These are phyloP conservation scores for Aspergillus quadricinctus DNA, from an alignment of 2,329 filamentous ascomycete genomes.

Conservation along the genomic window DNA sequence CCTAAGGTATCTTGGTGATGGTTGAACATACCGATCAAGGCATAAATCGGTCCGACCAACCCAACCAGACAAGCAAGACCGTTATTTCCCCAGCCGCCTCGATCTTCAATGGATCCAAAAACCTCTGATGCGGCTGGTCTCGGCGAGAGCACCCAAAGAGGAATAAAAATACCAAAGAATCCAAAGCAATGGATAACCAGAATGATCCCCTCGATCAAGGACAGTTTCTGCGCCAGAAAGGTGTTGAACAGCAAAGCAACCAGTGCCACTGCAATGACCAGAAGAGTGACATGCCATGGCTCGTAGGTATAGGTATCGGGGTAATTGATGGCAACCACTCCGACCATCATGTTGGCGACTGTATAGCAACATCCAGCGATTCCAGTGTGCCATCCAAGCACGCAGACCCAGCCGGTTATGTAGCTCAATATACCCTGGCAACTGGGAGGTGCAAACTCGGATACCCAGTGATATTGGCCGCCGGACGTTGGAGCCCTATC, in stretches of 20 bases:
- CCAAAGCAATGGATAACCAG: slow-evolving; percentile 29
- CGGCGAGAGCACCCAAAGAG: slow-evolving; percentile 20
- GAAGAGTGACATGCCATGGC: slow-evolving; percentile 27
- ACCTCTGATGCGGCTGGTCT: slow-evolving; percentile 21
- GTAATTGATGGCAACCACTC: slow-evolving; percentile 27
- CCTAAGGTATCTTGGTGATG: background rate
- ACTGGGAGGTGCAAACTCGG: slow-evolving; percentile 31
- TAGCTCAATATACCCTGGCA: slow-evolving; percentile 33
- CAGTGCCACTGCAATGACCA: slow-evolving; percentile 21
- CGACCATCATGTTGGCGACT: slow-evolving; percentile 31
- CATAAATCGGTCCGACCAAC: slow-evolving; percentile 17
- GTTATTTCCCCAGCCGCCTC: slow-evolving; percentile 22
- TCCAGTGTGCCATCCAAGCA: slow-evolving; percentile 27
- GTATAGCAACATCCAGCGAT: slow-evolving; percentile 24
- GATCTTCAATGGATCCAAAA: slow-evolving; percentile 22
- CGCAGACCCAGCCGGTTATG: slow-evolving; percentile 26
- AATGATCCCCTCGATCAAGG: slow-evolving; percentile 27
- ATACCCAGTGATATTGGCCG: slow-evolving; percentile 33
- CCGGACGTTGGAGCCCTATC: slow-evolving; percentile 36
- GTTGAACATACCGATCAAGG: slow-evolving; percentile 16
- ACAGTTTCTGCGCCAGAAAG: slow-evolving; percentile 20
- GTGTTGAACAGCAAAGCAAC: slow-evolving; percentile 28
- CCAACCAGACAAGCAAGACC: slow-evolving; percentile 27
- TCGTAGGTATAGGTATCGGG: slow-evolving; percentile 21
- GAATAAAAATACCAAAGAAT: slow-evolving; percentile 30